Base-by-base conservation (phyloP, 148 eudicot species). In the Hydrangea macrophylla region DNA sequence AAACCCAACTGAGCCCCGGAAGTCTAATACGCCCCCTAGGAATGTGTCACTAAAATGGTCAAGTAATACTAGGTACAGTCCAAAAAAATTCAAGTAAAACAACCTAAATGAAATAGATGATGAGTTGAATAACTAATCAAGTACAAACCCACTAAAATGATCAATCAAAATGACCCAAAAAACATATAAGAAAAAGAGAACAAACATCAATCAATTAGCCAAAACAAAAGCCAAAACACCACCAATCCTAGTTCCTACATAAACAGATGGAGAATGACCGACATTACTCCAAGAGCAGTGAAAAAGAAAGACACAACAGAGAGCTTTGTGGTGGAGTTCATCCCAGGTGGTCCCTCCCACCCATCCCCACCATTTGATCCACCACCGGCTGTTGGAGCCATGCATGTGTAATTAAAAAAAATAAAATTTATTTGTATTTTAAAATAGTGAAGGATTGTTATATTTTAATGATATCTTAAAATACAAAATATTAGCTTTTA, bases 201-300 rank as follows among this genome's bases (percentile, higher is more conserved):
- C 23, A 66, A 37, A 45, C 56, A 64, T 13, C 18, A 2, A 5
- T 55, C n/a, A 56, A 20, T 56, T 7, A 25, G 2, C 27, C 31
- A 48, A 39, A 50, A 39, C 28, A 40, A 36, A 66, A 56, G 17
- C 31, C 24, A 63, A 12, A 11, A 22, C 51, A 44, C 5, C 51
- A 44, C n/a, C 58, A 17, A 23, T 28, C 66, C 57, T 64, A 76
- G 23, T 51, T 59, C 58, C 81, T 78, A 78, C 81, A 76, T 65
- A 68, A 88, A 68, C 75, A 74, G 15, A 65, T 72, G 79, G 28
- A 82, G 65, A 60, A 86, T 54, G 58, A 81, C 39, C 22, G 81
- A 33, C 30, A 79, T 70, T 0, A 73, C 75, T 12, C 62, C 74
- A 70, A 75, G 61, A 54, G 73, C 74, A 55, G 84, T 79, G 63